These are phyloP conservation scores for Aspergillus transmontanensis DNA, from an alignment of 2,329 filamentous ascomycete genomes.

Conservation along the genomic window DNA sequence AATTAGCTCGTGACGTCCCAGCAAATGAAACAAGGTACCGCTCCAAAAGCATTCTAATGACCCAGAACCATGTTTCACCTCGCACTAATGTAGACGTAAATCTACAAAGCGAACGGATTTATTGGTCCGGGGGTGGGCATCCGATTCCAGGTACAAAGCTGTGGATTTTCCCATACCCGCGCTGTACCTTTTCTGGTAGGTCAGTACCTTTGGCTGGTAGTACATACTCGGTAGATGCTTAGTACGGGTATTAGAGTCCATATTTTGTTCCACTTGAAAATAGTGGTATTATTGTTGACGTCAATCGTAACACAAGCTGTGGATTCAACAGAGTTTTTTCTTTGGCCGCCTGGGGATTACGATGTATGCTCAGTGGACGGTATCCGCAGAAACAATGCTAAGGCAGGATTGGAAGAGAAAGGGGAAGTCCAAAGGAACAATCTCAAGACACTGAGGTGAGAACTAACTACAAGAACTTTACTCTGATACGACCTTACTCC, in stretches of 20 bases:
- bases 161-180: slow-evolving; percentile 7
- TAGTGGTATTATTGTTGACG: not conserved
- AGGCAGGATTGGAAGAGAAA: not conserved
- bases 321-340: not conserved
- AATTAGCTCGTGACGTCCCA: not conserved
- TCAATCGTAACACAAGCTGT: not conserved
- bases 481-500: not conserved
- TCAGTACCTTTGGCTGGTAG: not conserved
- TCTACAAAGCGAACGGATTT: not conserved
- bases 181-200: not conserved
- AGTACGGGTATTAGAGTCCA: not conserved
- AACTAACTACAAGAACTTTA: too few species aligned
- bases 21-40: slow-evolving; percentile 5
- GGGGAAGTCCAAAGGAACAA: not conserved
- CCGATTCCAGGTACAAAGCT: slow-evolving; percentile 13
- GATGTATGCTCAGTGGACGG: not conserved
- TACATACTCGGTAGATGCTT: not conserved
- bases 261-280: not conserved
- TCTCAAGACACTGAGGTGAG: too few species aligned
- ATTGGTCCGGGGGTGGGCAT: slow-evolving; percentile 16
- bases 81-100: not conserved
- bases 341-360: not conserved
- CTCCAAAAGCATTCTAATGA: not conserved
- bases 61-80: slow-evolving; percentile 9
- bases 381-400: not conserved